phyloP scores from a whole-genome alignment of 495 filamentous ascomycete species.

The Aspergillus funiculosus region DNA sequence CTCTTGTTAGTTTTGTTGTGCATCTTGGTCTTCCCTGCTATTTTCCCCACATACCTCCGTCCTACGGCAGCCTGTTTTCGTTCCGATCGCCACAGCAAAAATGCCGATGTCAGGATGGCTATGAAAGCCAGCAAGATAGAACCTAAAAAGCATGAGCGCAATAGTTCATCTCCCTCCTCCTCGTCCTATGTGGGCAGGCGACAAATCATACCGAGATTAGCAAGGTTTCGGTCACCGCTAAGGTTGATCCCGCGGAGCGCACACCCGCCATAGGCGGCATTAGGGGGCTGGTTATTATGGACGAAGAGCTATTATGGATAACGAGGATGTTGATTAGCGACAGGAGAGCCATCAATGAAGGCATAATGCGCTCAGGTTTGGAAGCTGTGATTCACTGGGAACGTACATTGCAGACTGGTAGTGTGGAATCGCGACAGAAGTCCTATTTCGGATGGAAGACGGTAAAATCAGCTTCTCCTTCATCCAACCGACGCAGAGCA shows the following conservation, averaged over 20 bases:
- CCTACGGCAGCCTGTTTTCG: constrained; percentile 92
- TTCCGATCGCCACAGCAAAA: constrained; percentile 76
- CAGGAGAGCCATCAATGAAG: constrained; percentile 7
- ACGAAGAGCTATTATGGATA: constrained; percentile 46
- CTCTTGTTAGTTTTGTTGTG: neutral
- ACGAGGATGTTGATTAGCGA: constrained; percentile 22
- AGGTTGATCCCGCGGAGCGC: constrained; percentile 66
- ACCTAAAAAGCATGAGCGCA: constrained; percentile 47
- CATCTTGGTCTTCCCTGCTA: constrained; percentile 8
- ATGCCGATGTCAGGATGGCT: constrained; percentile 60
- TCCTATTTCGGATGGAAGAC: constrained; percentile 54
- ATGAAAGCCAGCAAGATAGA: constrained; percentile 80
- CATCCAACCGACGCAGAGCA: neutral
- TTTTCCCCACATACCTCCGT: constrained; percentile 57
- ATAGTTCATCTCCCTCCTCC: neutral
- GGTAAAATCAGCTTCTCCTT: constrained; percentile 18
- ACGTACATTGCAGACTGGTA: constrained; percentile 96
- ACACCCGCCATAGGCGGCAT: constrained; percentile 58
- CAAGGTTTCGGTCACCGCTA: constrained; percentile 56
- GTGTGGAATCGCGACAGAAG: constrained; percentile 93
- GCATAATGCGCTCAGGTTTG: neutral
- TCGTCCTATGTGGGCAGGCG: neutral
- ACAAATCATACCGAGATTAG: constrained; percentile 72
- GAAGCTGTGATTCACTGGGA: constrained; percentile 2
- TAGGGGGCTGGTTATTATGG: constrained; percentile 40